Base-by-base conservation (phyloP, 2,329 filamentous ascomycete genomes). In the Xylaria hypoxylon region DNA sequence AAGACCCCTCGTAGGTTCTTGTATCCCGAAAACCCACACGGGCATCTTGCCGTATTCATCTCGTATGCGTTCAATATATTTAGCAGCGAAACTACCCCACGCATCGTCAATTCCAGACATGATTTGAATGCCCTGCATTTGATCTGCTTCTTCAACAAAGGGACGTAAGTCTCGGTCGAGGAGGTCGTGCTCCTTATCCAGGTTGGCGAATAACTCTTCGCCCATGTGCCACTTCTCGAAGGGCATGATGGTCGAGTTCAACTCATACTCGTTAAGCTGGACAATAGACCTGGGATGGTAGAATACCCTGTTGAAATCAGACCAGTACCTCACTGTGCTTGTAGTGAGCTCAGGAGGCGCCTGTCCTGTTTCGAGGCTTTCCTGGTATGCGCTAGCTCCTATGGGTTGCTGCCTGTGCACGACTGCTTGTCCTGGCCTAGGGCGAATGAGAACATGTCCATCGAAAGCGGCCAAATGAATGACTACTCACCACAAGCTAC, bases 61-160 rank as follows among this genome's bases (percentile, higher is more conserved):
- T 68, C 92, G 84, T 64, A 99, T 80, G 33, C 89, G 85, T 77
- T 98, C 90, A 28, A 93, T 78, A 76, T 94, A 95, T 65, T 86
- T 85, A 2, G 89, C 82, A 6, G 90, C 86, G 76, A 95, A 95
- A 0, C 92, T 92, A 68, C 89, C 91, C 92, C 92, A 96, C 13
- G 90, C 91, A 79, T 94, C 92, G 75, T 95, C 92, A 5, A 89
- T 80, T 3, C 87, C 86, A 2, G 90, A 84, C 67, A 94, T 86
- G 11, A 94, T 77, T 77, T 98, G 95, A 19, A 99, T 83, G 0
- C 91, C 95, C 79, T 97, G 94, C 80, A 98, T 85, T 62, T 93
- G 90, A 78, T 99, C 96, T 70, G 94, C 96, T 79, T 98, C 96
- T 80, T 99, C 96, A 2, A 90, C 88, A 76, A 97, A 97, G 0